phyloP scores from a whole-genome alignment of 495 filamentous ascomycete species.

The Bacidia gigantensis region DNA sequence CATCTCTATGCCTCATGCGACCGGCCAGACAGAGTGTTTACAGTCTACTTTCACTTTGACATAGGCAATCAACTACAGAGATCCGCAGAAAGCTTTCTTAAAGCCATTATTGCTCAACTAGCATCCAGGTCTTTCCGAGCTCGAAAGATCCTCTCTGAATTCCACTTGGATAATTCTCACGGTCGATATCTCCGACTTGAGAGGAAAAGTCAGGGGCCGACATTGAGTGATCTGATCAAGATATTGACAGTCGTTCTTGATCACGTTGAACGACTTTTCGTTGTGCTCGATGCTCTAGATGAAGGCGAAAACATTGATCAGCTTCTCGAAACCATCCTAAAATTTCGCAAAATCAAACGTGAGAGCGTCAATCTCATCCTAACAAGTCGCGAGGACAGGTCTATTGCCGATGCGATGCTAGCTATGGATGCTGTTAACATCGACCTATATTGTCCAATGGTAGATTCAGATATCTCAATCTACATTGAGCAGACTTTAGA shows the following conservation, averaged over 20 bases:
- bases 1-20: neutral
- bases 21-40: neutral
- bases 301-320: conserved; percentile 5
- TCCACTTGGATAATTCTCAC: too few species aligned
- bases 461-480: conserved; percentile 3
- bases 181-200: too few species aligned
- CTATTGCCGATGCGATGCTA: conserved; percentile 4
- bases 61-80: conserved; percentile 20
- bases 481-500: neutral
- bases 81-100: conserved; percentile 19
- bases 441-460: neutral
- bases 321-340: neutral
- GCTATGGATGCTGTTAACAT: neutral
- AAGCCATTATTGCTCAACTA: conserved; percentile 22
- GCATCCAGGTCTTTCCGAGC: neutral
- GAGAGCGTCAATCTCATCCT: neutral
- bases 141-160: neutral
- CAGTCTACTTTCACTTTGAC: conserved; percentile 23
- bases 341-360: neutral
- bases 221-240: neutral
- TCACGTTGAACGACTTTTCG: neutral
- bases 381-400: conserved; percentile 3
- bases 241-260: neutral
- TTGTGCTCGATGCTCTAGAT: conserved; percentile 8
- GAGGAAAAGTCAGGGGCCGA: neutral